Base-by-base conservation (phyloP, 805 yeast genomes). In the Pichia manshurica region DNA sequence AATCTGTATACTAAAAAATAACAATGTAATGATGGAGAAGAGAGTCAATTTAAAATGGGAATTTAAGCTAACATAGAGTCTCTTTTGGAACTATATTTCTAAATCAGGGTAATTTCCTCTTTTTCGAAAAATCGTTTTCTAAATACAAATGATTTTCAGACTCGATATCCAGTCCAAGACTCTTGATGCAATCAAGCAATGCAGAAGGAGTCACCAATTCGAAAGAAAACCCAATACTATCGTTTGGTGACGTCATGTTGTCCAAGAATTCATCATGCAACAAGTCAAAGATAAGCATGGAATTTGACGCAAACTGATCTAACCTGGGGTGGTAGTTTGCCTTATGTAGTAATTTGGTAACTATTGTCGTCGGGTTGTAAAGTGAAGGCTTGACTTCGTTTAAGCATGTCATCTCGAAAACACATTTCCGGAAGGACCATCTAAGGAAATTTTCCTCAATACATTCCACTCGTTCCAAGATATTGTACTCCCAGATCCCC, bases 391-490 rank as follows among this genome's bases (percentile, higher is more conserved):
- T 48, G 19, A 48, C 51, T 41, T 48, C 48, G 31, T 48, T n/a
- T 21, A 48, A 28, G 16, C 44, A 34, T 23, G 44, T 46, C 51
- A 48, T 48, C 41, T 48, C 51, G 22, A 48, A 48, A 3, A 48
- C 45, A 44, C 51, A 48, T 44, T 44, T 48, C 7, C 48, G 39
- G 20, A 44, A 48, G 23, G 51, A 48, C 51, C 51, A 48, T 10
- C 2, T 12, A 3, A 44, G 33, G 19, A 23, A 48, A 41, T 44
- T 48, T 12, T 44, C 45, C 32, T 48, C 51, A 16, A 48, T 48
- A 25, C 44, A 40, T 25, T 44, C 45, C n/a, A 39, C 48, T 3
- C 51, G 37, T 23, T 44, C 48, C 9, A 44, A 20, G 9, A 48
- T 40, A 10, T 44, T 48, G 16, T 48, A 48, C 21, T 48, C 51